Evolutionary conservation across 2,329 filamentous ascomycete genomes (phyloP).

Genomic region (Phialophora expanda): DNA sequence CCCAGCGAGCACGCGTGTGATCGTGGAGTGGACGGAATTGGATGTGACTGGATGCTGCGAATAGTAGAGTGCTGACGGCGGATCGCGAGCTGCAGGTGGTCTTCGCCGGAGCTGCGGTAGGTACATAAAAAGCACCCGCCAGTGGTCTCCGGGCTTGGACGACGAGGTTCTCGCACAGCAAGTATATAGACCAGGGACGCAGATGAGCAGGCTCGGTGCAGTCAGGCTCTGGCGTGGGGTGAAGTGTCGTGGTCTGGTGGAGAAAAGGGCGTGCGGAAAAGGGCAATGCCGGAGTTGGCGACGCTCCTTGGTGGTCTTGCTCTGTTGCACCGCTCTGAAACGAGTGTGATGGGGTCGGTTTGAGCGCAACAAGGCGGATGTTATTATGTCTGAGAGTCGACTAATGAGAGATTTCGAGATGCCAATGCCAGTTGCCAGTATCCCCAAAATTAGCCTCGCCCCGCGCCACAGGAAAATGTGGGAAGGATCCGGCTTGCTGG

Average conservation of each 20-base stretch:
- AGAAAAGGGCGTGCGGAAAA: not conserved
- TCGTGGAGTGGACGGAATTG: slow-evolving; percentile 7
- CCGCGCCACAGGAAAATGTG: slow-evolving; percentile 5
- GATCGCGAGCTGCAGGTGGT: slow-evolving; percentile 23
- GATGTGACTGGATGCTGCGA: slow-evolving; percentile 15
- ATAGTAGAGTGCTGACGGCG: slow-evolving; percentile 33
- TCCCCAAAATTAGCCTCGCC: slow-evolving; percentile 21
- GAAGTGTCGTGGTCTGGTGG: not conserved
- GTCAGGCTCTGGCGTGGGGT: not conserved
- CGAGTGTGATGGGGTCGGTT: slow-evolving; percentile 10
- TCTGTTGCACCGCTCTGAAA: not conserved
- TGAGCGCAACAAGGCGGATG: not conserved
- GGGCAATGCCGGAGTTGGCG: not conserved
- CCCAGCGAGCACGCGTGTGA: not conserved
- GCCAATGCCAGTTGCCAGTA: not conserved
- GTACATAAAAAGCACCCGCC: slow-evolving; percentile 16
- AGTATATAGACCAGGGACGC: not conserved
- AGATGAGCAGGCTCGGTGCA: not conserved
- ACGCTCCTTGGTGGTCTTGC: not conserved
- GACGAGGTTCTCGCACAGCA: not conserved
- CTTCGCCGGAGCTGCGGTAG: slow-evolving; percentile 21
- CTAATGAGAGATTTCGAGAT: slow-evolving; percentile 2
- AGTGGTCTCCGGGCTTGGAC: not conserved
- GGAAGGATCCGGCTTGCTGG: not conserved
- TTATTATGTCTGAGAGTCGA: not conserved